These are phyloP conservation scores for Rhododendron vialii DNA, from an alignment of 148 eudicot species.

Conservation along the genomic window DNA sequence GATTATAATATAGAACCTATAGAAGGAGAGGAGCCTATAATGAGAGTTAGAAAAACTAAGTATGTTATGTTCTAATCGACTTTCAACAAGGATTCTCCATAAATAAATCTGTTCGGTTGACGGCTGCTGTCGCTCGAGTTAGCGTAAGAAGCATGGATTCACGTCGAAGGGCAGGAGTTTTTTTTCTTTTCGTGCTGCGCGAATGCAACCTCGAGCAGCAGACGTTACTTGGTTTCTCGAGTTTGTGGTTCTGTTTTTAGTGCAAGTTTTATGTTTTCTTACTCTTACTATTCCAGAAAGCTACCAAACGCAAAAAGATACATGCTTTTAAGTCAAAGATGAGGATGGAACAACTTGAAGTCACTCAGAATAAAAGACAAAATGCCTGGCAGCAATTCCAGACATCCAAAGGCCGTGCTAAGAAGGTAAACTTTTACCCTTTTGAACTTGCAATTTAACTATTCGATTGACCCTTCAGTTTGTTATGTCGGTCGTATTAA, in stretches of 20 bases:
- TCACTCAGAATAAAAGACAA: slow-evolving; percentile 89
- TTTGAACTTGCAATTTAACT: neutral
- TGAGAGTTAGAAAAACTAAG: too few species aligned
- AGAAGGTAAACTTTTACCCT: slow-evolving; percentile 56
- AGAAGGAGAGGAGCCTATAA: too few species aligned
- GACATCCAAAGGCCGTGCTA: slow-evolving; percentile 76
- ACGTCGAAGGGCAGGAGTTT: too few species aligned
- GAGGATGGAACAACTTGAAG: slow-evolving; percentile 81
- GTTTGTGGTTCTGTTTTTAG: neutral
- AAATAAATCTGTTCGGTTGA: too few species aligned
- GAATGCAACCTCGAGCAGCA: too few species aligned
- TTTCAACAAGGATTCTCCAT: too few species aligned
- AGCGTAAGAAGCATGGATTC: too few species aligned
- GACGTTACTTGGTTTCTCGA: neutral
- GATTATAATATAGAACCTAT: too few species aligned
- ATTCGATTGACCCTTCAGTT: neutral
- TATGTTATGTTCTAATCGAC: too few species aligned
- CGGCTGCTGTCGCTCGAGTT: too few species aligned
- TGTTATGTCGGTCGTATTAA: neutral
- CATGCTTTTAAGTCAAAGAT: slow-evolving; percentile 94
- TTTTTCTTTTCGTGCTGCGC: too few species aligned
- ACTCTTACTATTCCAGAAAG: slow-evolving; percentile 51
- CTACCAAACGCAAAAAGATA: slow-evolving; percentile 84
- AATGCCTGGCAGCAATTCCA: slow-evolving; percentile 99
- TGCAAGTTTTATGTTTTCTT: neutral